These are phyloP conservation scores for Chaetomium tenue DNA, from an alignment of 495 filamentous ascomycete genomes.

Conservation along the genomic window DNA sequence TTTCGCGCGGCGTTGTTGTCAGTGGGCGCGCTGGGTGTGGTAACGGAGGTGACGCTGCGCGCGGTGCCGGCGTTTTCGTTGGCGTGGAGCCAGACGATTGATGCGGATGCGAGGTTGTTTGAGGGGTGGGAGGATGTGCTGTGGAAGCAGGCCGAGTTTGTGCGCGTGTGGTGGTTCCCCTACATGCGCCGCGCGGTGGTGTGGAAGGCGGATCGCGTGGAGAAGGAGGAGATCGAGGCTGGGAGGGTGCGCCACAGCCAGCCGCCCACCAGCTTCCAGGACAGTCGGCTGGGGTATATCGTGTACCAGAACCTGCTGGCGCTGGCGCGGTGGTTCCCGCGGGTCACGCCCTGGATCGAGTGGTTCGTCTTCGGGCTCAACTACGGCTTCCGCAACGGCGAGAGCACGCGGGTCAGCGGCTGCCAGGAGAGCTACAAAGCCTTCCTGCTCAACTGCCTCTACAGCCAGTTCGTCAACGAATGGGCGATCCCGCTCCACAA, in stretches of 20 bases:
- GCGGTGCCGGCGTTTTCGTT: conserved; percentile 75
- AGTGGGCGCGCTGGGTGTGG: conserved; percentile 84
- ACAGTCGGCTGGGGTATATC: conserved; percentile 74
- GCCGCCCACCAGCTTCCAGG: conserved; percentile 66
- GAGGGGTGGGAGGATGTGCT: conserved; percentile 68
- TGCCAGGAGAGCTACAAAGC: conserved; percentile 78
- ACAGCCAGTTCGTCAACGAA: conserved; percentile 95
- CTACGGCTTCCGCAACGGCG: conserved; percentile 77
- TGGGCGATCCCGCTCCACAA: conserved; percentile 90
- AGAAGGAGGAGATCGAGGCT: conserved; percentile 50
- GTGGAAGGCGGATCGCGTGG: conserved; percentile 69
- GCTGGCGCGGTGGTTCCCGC: conserved; percentile 71
- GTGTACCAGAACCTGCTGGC: conserved; percentile 88
- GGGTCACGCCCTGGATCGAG: conserved; percentile 79
- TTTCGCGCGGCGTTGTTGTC: conserved; percentile 87
- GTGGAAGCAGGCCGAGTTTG: conserved; percentile 84
- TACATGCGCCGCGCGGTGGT: conserved; percentile 82
- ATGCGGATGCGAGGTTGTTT: conserved; percentile 64
- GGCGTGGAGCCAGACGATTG: conserved; percentile 78
- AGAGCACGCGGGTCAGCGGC: conserved; percentile 55
- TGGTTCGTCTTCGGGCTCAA: conserved; percentile 95
- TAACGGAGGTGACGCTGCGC: conserved; percentile 82
- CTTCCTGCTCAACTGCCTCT: conserved; percentile 92
- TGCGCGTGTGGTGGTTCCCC: conserved; percentile 95
- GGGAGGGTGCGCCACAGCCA: conserved; percentile 46